Conservation (phyloP, 495 filamentous ascomycete genomes). For the Penicillium flavigenum region DNA sequence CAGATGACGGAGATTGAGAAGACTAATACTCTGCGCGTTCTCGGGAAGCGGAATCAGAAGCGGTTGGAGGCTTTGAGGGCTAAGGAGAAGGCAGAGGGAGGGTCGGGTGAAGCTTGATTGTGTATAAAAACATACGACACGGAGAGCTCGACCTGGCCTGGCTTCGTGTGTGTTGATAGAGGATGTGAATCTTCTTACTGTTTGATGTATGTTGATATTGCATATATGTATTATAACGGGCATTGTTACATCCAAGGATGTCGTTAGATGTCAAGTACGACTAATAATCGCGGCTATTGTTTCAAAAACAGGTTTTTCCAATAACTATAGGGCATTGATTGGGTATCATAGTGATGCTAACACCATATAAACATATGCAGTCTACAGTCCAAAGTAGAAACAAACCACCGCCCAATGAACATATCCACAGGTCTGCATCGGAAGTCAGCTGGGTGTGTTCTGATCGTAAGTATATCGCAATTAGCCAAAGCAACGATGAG, state of each 20-base stretch:
- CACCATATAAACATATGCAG: neutral
- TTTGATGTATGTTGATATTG: neutral
- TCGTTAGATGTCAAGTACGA: neutral
- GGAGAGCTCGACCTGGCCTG: neutral
- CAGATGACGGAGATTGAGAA: constrained; percentile 64
- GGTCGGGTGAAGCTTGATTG: constrained; percentile 3
- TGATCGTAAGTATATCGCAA: constrained; percentile 5
- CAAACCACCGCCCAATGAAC: neutral
- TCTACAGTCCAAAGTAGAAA: neutral
- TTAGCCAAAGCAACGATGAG: neutral
- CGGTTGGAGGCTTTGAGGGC: constrained; percentile 55
- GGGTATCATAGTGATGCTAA: constrained; percentile 4
- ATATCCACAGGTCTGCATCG: neutral
- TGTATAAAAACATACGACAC: neutral
- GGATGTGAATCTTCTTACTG: neutral
- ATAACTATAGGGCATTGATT: neutral
- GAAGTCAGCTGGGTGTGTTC: neutral
- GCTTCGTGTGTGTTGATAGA: neutral
- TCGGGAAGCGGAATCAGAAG: constrained; percentile 63
- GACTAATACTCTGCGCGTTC: constrained; percentile 58
- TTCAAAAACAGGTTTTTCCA: neutral
- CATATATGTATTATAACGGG: neutral
- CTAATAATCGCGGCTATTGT: neutral
- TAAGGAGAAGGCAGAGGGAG: constrained; percentile 16
- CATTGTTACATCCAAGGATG: neutral